These are phyloP conservation scores for Zizania latifolia DNA, from an alignment of 176 grass and related monocot genomes.

Conservation along the genomic window DNA sequence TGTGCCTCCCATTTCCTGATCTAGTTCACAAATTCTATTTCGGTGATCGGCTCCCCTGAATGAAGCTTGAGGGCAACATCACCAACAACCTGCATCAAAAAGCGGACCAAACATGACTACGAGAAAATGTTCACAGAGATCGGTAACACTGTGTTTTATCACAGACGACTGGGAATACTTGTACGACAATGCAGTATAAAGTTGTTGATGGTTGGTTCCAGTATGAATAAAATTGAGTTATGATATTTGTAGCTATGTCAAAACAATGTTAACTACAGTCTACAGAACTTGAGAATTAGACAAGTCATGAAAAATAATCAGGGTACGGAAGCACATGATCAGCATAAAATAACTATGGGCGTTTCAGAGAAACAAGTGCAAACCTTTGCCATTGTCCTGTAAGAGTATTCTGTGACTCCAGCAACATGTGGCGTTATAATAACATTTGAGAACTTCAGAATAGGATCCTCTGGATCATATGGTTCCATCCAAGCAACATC, in stretches of 20 bases:
- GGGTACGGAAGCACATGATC: neutral
- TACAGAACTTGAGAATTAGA: neutral
- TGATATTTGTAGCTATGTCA: neutral
- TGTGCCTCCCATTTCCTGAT: neutral
- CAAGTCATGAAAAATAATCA: neutral
- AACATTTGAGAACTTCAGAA: slow-evolving; percentile 88
- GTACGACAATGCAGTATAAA: neutral
- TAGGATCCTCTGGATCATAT: slow-evolving; percentile 84
- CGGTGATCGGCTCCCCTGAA: slow-evolving; percentile 50
- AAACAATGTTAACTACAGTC: neutral
- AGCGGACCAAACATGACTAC: neutral
- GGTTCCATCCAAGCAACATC: slow-evolving; percentile 96
- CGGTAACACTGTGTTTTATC: neutral
- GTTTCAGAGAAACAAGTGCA: slow-evolving; percentile 3
- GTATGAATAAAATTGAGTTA: neutral
- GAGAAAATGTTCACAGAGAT: neutral
- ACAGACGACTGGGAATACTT: neutral
- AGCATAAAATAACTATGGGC: neutral
- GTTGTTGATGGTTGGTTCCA: neutral
- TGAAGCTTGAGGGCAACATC: slow-evolving; percentile 72
- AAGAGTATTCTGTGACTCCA: slow-evolving; percentile 70
- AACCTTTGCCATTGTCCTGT: slow-evolving; percentile 93
- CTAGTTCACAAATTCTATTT: slow-evolving; percentile 78
- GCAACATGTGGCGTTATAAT: slow-evolving; percentile 86
- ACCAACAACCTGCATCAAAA: slow-evolving; percentile 58